Evolutionary conservation across 1,139 yeast genomes (phyloP).

Genomic region (Candida dubliniensis): DNA sequence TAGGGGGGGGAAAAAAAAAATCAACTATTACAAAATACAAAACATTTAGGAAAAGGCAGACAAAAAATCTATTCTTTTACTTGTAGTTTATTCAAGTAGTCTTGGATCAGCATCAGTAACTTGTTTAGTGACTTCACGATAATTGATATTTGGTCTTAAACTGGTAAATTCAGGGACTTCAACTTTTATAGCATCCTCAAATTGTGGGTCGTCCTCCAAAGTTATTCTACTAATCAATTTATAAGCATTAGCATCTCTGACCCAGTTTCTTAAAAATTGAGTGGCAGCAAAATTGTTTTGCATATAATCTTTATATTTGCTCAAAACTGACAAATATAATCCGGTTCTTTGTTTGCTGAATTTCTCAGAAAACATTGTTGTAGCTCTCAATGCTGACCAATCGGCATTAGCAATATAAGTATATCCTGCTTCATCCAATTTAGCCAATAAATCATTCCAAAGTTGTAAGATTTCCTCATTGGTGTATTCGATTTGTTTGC

Average conservation of each 20-base stretch:
- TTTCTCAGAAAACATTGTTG: constrained; percentile 56
- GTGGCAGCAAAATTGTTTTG: constrained; percentile 37
- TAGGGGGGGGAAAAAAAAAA: no score
- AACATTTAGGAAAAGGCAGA: background rate
- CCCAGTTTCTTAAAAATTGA: constrained; percentile 38
- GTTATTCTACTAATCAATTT: constrained; percentile 23
- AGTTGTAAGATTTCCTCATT: constrained; percentile 53
- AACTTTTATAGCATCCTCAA: constrained; percentile 22
- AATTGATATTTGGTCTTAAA: constrained; percentile 33
- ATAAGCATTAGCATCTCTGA: constrained; percentile 24
- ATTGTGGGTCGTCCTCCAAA: constrained; percentile 19
- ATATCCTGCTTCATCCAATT: constrained; percentile 56
- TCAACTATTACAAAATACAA: background rate
- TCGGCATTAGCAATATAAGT: constrained; percentile 76
- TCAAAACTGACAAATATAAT: constrained; percentile 59
- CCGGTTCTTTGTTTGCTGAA: constrained; percentile 43
- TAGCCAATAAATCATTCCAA: constrained; percentile 60
- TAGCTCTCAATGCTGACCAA: constrained; percentile 84
- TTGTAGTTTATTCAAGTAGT: constrained; percentile 7
- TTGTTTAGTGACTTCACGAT: constrained; percentile 22
- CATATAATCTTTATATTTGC: constrained; percentile 47
- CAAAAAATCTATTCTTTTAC: background rate
- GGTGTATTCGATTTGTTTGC: constrained; percentile 64
- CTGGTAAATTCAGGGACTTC: constrained; percentile 26
- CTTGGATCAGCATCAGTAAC: constrained; percentile 16